These are phyloP conservation scores for Pseudisothecium myosuroides DNA, from an alignment of 225 moss, liverwort and hornwort species.

Conservation along the genomic window DNA sequence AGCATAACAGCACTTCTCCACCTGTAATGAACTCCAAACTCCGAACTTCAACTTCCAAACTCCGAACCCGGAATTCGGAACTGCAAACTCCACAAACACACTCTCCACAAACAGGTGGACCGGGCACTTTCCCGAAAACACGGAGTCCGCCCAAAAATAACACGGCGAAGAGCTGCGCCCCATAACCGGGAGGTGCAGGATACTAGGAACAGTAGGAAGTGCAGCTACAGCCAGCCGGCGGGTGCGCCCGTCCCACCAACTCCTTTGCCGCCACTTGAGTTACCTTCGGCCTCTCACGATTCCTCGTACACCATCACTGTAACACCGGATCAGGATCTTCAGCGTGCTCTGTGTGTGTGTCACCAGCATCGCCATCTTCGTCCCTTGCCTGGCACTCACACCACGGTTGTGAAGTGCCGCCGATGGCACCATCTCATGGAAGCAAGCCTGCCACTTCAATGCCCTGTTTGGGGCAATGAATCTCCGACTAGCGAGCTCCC, in stretches of 20 bases:
- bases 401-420: background rate
- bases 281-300: background rate
- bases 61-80: background rate
- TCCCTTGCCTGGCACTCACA: background rate
- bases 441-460: background rate
- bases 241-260: background rate
- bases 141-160: background rate
- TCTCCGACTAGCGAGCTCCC: background rate
- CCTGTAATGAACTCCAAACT: background rate
- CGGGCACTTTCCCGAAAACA: background rate
- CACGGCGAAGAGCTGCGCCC: background rate
- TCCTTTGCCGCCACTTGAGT: background rate
- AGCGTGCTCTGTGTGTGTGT: background rate
- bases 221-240: background rate
- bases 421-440: background rate
- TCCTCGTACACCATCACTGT: background rate
- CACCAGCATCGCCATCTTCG: background rate
- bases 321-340: background rate
- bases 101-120: background rate
- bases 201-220: background rate
- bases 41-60: background rate
- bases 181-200: background rate
- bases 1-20: background rate
- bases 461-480: background rate
- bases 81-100: background rate